Conservation (phyloP, 1,284 basidiomycete genomes). For the Ceratobasidium sp. region DNA sequence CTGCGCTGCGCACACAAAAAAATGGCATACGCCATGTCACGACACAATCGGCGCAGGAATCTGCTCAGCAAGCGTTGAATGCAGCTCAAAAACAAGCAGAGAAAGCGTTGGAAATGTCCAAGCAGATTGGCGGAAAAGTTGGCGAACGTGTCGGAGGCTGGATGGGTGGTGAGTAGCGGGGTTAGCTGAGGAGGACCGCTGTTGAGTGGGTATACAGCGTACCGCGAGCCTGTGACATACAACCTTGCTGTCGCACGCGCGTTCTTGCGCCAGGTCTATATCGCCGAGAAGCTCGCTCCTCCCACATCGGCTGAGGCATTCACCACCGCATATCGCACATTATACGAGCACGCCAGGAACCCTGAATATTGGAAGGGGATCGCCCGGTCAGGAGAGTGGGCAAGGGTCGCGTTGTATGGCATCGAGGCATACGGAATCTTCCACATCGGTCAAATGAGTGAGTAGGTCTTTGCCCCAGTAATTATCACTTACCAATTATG, state of each 20-base stretch:
- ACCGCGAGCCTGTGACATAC: conserved; percentile 82
- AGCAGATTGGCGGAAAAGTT: conserved; percentile 64
- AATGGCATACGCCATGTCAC: conserved; percentile 39
- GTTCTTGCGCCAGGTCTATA: conserved; percentile 88
- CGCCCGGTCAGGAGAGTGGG: conserved; percentile 77
- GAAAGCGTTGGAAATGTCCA: conserved; percentile 50
- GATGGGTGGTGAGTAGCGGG: conserved; percentile 67
- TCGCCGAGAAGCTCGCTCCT: conserved; percentile 85
- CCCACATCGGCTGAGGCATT: conserved; percentile 73
- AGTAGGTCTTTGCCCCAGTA: neutral
- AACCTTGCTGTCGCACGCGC: conserved; percentile 86
- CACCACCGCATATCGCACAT: conserved; percentile 72
- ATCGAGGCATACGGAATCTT: conserved; percentile 84
- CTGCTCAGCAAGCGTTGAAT: conserved; percentile 69
- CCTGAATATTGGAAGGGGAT: conserved; percentile 74
- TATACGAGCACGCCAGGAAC: conserved; percentile 74
- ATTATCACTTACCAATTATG: neutral
- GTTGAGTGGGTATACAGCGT: conserved; percentile 60
- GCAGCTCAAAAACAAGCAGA: conserved; percentile 63
- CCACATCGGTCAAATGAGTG: conserved; percentile 88
- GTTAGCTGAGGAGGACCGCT: neutral
- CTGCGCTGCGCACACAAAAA: conserved; percentile 30
- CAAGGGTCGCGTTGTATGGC: conserved; percentile 81
- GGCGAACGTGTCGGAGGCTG: conserved; percentile 66
- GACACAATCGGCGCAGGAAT: conserved; percentile 62